Evolutionary conservation across 2,329 filamentous ascomycete species (phyloP).

Genomic region (Metarhizium album): DNA sequence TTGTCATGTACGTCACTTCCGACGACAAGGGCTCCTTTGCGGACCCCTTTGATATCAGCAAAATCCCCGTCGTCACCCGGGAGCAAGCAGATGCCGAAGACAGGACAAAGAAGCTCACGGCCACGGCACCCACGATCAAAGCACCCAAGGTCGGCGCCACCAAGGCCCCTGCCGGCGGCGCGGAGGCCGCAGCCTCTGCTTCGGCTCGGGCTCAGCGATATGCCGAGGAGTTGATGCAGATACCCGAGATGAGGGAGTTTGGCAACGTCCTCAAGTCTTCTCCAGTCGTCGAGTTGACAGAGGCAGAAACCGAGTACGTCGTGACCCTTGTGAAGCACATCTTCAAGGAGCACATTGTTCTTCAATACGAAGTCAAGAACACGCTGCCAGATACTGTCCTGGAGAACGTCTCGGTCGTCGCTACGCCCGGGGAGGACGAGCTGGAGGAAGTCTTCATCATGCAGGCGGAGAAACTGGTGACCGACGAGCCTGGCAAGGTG

Average conservation of each 20-base stretch:
- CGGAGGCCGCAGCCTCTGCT: conserved; percentile 66
- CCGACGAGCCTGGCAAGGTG: conserved; percentile 82
- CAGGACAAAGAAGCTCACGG: conserved; percentile 92
- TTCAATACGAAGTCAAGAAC: conserved; percentile 98
- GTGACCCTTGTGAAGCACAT: conserved; percentile 91
- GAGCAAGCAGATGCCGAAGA: conserved; percentile 96
- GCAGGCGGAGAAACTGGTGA: conserved; percentile 68
- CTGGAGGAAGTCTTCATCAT: conserved; percentile 91
- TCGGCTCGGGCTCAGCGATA: conserved; percentile 80
- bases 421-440: conserved; percentile 69
- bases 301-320: conserved; percentile 95
- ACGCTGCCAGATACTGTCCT: conserved; percentile 84
- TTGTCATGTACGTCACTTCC: conserved; percentile 94
- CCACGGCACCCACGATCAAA: conserved; percentile 85
- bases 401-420: conserved; percentile 77
- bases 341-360: conserved; percentile 91
- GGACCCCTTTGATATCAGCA: conserved; percentile 77
- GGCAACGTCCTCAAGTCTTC: conserved; percentile 90
- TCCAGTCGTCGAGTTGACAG: conserved; percentile 74
- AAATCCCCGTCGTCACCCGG: conserved; percentile 84
- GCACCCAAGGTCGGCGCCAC: conserved; percentile 71
- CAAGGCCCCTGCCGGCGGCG: conserved; percentile 58
- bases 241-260: conserved; percentile 85
- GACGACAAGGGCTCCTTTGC: conserved; percentile 80
- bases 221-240: conserved; percentile 72